Percentiles rank a stretch among this genome's conserved stretches.
Conservation (phyloP, 768 basidiomycete genomes). For the Tricholoma matsutake region DNA sequence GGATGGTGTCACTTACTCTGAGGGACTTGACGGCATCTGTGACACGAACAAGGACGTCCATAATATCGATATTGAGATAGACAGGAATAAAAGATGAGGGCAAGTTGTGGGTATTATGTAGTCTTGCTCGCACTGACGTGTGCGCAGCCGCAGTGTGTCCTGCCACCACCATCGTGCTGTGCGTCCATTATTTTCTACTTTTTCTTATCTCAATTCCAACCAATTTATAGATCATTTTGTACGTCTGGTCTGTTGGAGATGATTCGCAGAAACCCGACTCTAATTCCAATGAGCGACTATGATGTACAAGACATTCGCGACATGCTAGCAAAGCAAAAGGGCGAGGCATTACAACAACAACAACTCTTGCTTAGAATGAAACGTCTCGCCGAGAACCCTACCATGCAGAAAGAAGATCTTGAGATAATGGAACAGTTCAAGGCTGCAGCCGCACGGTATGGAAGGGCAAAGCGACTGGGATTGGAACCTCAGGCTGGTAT, state of each 20-base stretch:
- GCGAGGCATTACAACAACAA: constrained; percentile 38
- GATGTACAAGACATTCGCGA: constrained; percentile 81
- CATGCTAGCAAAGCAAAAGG: constrained; percentile 48
- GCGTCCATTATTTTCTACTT: constrained; percentile 12
- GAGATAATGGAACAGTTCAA: constrained; percentile 32
- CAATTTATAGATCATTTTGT: background rate
- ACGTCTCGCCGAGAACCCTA: constrained; percentile 40
- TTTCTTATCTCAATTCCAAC: background rate
- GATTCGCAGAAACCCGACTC: constrained; percentile 77
- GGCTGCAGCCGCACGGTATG: constrained; percentile 23
- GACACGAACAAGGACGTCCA: constrained; percentile 68
- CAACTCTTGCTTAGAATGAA: constrained; percentile 43
- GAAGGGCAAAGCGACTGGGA: constrained; percentile 26
- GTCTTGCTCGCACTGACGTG: constrained; percentile 3
- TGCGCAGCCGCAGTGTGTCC: constrained; percentile 5
- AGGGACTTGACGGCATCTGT: constrained; percentile 67
- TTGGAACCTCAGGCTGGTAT: constrained; percentile 17
- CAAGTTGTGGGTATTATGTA: constrained; percentile 12
- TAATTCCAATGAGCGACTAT: constrained; percentile 70
- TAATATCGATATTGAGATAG: constrained; percentile 26
- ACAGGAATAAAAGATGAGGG: constrained; percentile 5
- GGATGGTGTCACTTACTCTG: constrained; percentile 45
- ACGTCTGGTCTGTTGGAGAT: constrained; percentile 30
- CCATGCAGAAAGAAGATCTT: constrained; percentile 26
- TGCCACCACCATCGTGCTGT: constrained; percentile 10